Evolutionary conservation across 1,284 basidiomycete genomes (phyloP), one percentile per base, ranked within the genome.

Genomic region (Takashimella tepidaria): DNA sequence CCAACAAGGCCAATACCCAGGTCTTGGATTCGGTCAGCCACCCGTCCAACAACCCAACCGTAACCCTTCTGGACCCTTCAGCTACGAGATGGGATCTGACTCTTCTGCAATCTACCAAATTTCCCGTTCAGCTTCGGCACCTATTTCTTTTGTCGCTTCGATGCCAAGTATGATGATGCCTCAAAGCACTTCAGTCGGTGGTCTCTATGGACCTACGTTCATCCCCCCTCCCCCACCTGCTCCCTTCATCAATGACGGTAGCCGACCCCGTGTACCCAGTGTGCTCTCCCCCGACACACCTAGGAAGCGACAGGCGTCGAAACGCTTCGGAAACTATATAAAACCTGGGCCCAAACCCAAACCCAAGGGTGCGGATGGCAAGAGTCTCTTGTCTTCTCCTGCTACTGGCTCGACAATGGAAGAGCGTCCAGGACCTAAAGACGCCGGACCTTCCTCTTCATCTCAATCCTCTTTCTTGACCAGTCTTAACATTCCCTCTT

Each of bases 271-370:
- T 6, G 16, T 21, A 8, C n/a, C 42, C 12, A 16, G 16, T 8
- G 10, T 43, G 42, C 5, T 43, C 8, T 21, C 42, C 42, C 13
- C 13, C 42, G 42, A 43, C 42, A 16, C 42, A n/a, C 58, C 55
- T 3, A 55, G 55, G 26, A 57, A 57, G 49, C 55, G 58, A 12
- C 26, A 48, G 13, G 46, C 50, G 5, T 49, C 55, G 6, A 60
- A 60, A 45, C 58, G 58, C 25, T 55, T 66, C 25, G 64, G 64
- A 47, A 60, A 51, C 46, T 60, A 60, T 44, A 51, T 66, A 23
- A 59, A 60, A 42, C 64, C 64, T 3, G 64, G 64, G 12, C 63
- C 63, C 41, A 61, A 60, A 27, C 59, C 58, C 31, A 66, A 63
- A 45, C 47, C 50, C 42, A 54, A 57, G 52, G 40, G 21, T n/a